Conservation (phyloP, 73 alveolate species). For the Blepharisma stoltei region DNA sequence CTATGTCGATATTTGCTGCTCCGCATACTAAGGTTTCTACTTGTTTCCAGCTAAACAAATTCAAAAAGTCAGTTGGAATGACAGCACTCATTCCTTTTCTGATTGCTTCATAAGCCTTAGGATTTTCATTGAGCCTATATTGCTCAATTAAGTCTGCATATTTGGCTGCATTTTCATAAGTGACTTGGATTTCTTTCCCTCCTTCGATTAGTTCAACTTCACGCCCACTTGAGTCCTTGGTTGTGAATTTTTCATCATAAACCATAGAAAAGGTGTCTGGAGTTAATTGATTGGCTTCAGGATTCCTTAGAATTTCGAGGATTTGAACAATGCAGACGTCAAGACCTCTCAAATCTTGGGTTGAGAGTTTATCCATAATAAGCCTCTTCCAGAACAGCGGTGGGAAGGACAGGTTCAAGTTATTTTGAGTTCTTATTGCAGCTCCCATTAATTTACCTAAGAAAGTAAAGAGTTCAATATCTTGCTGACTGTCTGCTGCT, state of each 20-base stretch:
- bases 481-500: slow-evolving; percentile 32
- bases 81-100: slow-evolving; percentile 71
- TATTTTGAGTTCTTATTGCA: slow-evolving; percentile 71
- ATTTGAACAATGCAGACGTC: slow-evolving; percentile 46
- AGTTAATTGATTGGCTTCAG: slow-evolving; percentile 24
- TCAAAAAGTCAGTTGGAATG: slow-evolving; percentile 60
- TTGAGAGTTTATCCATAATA: slow-evolving; percentile 26
- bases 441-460: slow-evolving; percentile 85
- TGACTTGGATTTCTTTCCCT: slow-evolving; percentile 56
- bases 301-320: slow-evolving; percentile 32
- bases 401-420: slow-evolving; percentile 73
- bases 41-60: slow-evolving; percentile 77
- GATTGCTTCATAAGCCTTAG: slow-evolving; percentile 57
- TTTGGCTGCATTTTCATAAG: slow-evolving; percentile 47
- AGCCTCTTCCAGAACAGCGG: slow-evolving; percentile 80
- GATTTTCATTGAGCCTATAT: slow-evolving; percentile 65
- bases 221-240: slow-evolving; percentile 65
- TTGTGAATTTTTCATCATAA: slow-evolving; percentile 53
- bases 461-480: slow-evolving; percentile 58
- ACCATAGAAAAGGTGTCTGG: slow-evolving; percentile 1
- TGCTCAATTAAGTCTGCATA: slow-evolving; percentile 58
- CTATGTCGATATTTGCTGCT: slow-evolving; percentile 67
- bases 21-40: slow-evolving; percentile 89
- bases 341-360: slow-evolving; percentile 35
- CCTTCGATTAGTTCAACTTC: slow-evolving; percentile 75